phyloP scores from a whole-genome alignment of 441 rosid species.

The Populus hybrid region DNA sequence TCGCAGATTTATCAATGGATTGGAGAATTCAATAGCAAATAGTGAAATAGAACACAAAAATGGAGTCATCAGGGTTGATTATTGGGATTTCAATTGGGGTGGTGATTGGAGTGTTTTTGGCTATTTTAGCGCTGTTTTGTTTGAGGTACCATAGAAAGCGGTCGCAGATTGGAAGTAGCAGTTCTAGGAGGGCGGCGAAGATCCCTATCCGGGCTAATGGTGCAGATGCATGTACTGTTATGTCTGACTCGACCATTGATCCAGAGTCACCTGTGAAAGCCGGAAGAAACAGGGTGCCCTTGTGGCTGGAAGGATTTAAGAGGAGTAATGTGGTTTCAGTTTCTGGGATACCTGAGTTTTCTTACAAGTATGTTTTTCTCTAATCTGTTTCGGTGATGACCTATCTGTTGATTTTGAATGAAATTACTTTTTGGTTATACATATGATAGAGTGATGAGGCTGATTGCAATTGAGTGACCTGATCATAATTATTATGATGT shows the following conservation, averaged over 20 bases:
- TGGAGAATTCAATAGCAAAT: slow-evolving; percentile 30
- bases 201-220: slow-evolving; percentile 83
- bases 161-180: slow-evolving; percentile 82
- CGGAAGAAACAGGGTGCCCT: slow-evolving; percentile 52
- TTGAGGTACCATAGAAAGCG: slow-evolving; percentile 69
- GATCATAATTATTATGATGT: neutral
- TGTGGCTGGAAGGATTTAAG: slow-evolving; percentile 79
- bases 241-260: slow-evolving; percentile 81
- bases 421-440: neutral
- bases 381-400: neutral
- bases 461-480: neutral
- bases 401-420: slow-evolving; percentile 13
- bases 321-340: slow-evolving; percentile 54
- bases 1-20: slow-evolving; percentile 49
- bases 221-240: slow-evolving; percentile 58
- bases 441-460: neutral
- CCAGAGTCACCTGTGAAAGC: slow-evolving; percentile 85
- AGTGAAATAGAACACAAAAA: slow-evolving; percentile 34
- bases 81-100: slow-evolving; percentile 87
- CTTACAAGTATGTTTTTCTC: slow-evolving; percentile 65
- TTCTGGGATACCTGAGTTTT: slow-evolving; percentile 91
- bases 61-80: slow-evolving; percentile 79
- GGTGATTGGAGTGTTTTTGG: slow-evolving; percentile 83
- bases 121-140: slow-evolving; percentile 62
- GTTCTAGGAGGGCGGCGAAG: slow-evolving; percentile 74